Base-by-base conservation (phyloP, 1,284 basidiomycete species). In the Athelia sp. region DNA sequence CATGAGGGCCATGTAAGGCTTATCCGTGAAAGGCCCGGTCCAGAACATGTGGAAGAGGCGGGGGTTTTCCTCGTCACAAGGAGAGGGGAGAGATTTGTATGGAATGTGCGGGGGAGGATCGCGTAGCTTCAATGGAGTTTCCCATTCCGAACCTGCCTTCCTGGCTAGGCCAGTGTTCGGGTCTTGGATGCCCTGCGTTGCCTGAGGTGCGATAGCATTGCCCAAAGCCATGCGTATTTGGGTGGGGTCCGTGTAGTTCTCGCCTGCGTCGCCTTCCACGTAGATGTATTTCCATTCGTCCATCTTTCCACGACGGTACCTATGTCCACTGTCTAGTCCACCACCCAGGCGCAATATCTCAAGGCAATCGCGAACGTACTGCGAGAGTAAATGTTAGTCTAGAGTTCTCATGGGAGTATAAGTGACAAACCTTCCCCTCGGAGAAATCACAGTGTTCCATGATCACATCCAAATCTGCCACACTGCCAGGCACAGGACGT, bases 41-140 rank as follows among this genome's bases (percentile, higher is more conserved):
- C 88, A 91, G 68, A 90, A 91, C 78, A 90, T 89, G 69, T 92
- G 89, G 69, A 89, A 90, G 45, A 90, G 69, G 24, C 84, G 76
- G 6, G 86, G 87, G 58, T 82, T 76, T 48, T 83, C 78, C 0
- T 79, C 74, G 61, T 90, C 85, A 63, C 89, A 92, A 10, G 81
- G 71, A 4, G 66, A 65, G 11, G 67, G 70, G 52, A 81, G 73
- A 22, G 77, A 72, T 51, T 80, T 72, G 60, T 82, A 82, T 1
- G 82, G 76, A 54, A 75, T 78, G 63, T 86, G 70, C 22, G 60
- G 50, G 3, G 64, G 55, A 15, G 70, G 63, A 3, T 66, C 62
- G 3, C 71, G 68, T 14, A 79, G 61, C 2, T 55, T 48, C 24
- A 78, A 64, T 18, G 73, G 70, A 22, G 73, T 64, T 57, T 79